These are phyloP conservation scores for Globisporangium recalcitrans DNA, from an alignment of 352 stramenopile species.

Conservation along the genomic window DNA sequence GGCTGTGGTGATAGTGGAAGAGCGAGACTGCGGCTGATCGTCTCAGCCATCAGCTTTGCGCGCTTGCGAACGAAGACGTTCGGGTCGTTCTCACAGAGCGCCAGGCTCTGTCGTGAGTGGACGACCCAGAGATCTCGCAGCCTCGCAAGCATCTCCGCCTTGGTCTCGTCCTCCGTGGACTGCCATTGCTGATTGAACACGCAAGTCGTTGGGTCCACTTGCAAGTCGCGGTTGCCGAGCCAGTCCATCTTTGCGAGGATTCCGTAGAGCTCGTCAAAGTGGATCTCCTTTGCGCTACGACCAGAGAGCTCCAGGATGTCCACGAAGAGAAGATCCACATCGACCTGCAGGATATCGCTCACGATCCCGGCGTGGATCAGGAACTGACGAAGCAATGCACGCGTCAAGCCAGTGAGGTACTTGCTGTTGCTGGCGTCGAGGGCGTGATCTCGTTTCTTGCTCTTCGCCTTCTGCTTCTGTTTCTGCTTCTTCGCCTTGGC, in stretches of 20 bases:
- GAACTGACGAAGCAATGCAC: constrained; percentile 30
- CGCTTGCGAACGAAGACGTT: constrained; percentile 44
- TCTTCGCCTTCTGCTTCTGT: constrained; percentile 27
- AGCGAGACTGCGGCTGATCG: constrained; percentile 20
- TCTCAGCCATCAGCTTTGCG: constrained; percentile 17
- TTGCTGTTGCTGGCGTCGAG: constrained; percentile 16
- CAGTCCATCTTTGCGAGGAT: constrained; percentile 24
- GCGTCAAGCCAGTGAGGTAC: constrained; percentile 40
- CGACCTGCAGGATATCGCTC: constrained; percentile 21
- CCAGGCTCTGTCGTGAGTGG: constrained; percentile 27
- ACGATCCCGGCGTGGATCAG: constrained; percentile 36
- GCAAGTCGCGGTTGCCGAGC: constrained; percentile 26
- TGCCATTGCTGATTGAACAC: constrained; percentile 18
- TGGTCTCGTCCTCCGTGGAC: constrained; percentile 1
- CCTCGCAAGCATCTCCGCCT: neutral
- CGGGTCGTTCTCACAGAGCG: constrained; percentile 46
- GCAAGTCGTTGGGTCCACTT: constrained; percentile 17
- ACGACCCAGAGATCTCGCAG: constrained; percentile 33
- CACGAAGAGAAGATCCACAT: constrained; percentile 42
- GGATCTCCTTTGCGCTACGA: constrained; percentile 24
- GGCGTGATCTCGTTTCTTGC: constrained; percentile 18
- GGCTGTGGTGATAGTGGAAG: too few species aligned
- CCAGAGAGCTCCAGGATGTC: constrained; percentile 22
- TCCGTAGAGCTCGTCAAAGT: constrained; percentile 35
- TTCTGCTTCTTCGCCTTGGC: constrained; percentile 15